Percentiles rank a stretch among this genome's conserved stretches.
Conservation (phyloP, 2,329 filamentous ascomycete species). For the Botrytis byssoidea region DNA sequence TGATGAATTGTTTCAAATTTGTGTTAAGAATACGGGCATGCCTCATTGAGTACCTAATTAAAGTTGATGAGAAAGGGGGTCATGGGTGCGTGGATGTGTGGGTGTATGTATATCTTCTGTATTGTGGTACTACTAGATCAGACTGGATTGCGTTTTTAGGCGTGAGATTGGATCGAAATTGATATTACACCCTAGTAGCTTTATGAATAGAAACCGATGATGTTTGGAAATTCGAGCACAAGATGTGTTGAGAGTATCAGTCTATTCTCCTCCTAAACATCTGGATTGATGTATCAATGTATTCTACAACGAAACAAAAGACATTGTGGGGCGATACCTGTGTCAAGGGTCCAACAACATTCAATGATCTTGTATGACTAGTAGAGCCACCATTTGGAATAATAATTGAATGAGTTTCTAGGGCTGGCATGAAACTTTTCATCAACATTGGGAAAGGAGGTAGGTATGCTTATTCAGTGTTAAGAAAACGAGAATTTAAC, state of each 20-base stretch:
- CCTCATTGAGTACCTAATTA: neutral
- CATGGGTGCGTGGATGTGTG: neutral
- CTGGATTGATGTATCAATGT: neutral
- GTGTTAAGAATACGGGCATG: slow-evolving; percentile 17
- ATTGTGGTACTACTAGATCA: neutral
- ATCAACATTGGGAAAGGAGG: neutral
- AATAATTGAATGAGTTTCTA: neutral
- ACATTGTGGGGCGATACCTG: too few species aligned
- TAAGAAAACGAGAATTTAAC: accelerated
- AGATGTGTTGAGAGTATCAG: neutral
- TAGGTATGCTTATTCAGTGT: neutral
- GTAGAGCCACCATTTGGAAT: too few species aligned
- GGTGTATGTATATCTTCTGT: neutral
- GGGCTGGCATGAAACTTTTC: accelerated
- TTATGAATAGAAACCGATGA: neutral
- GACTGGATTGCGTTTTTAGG: neutral
- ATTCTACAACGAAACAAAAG: neutral
- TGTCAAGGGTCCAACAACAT: too few species aligned
- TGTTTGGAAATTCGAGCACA: neutral
- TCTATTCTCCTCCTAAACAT: accelerated
- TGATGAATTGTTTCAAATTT: slow-evolving; percentile 22
- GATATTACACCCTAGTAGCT: neutral
- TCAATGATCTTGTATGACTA: too few species aligned
- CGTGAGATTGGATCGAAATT: neutral
- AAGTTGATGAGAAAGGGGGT: accelerated